A percentile compares a stretch with the other conserved stretches of the same genome.
phyloP scores from a whole-genome alignment of 2,329 filamentous ascomycete genomes.

The Ophiocordyceps australis region DNA sequence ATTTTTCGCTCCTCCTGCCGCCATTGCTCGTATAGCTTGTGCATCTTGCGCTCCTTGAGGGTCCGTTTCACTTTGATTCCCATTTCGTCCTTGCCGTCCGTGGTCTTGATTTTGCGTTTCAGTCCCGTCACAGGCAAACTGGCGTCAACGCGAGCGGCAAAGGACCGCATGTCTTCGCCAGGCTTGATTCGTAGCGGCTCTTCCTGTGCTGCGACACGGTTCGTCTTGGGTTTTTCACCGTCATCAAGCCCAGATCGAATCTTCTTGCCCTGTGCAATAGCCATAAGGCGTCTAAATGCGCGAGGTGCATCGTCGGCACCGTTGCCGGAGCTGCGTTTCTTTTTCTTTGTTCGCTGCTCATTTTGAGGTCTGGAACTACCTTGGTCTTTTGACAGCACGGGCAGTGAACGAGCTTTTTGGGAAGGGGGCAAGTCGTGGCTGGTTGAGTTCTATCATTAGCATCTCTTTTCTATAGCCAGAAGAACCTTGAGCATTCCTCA shows the following conservation, averaged over 20 bases:
- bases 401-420: conserved; percentile 30
- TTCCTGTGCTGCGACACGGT: conserved; percentile 3
- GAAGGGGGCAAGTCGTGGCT: conserved; percentile 32
- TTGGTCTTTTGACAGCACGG: conserved; percentile 16
- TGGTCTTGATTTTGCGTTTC: conserved; percentile 36
- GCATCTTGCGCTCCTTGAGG: conserved; percentile 70
- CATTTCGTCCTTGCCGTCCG: conserved; percentile 41
- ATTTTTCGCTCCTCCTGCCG: conserved; percentile 46
- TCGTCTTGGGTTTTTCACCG: conserved; percentile 20
- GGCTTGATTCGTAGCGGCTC: conserved; percentile 55
- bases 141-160: conserved; percentile 66
- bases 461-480: background rate
- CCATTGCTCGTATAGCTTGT: conserved; percentile 66
- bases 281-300: conserved; percentile 75
- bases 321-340: conserved; percentile 22
- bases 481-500: background rate
- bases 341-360: conserved; percentile 24
- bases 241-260: conserved; percentile 52
- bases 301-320: conserved; percentile 66
- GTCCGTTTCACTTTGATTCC: conserved; percentile 54
- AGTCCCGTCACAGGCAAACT: conserved; percentile 62
- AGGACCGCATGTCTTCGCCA: conserved; percentile 69
- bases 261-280: conserved; percentile 43
- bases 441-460: conserved; percentile 4
- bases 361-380: conserved; percentile 11